Conservation (phyloP, 495 filamentous ascomycete species). For the Tuber magnatum region DNA sequence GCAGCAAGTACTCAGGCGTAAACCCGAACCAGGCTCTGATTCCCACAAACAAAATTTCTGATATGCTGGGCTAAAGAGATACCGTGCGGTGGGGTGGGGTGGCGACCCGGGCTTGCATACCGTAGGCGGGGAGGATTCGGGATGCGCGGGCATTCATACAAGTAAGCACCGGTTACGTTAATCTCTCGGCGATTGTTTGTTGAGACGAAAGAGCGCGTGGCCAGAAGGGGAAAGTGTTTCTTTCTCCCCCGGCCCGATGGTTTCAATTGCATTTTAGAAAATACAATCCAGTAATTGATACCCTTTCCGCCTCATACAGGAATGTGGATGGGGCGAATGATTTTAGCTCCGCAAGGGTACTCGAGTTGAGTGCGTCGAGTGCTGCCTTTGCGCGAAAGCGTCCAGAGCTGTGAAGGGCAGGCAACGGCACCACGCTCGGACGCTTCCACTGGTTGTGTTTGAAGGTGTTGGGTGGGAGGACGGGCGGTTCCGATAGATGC, state of each 20-base stretch:
- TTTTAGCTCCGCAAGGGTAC: neutral
- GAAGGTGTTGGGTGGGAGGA: neutral
- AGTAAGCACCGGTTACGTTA: neutral
- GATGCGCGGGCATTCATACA: neutral
- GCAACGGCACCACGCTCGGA: neutral
- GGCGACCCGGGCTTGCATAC: neutral
- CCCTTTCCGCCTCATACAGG: neutral
- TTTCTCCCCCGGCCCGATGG: neutral
- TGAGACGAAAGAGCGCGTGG: neutral
- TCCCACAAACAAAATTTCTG: neutral
- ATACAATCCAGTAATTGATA: neutral
- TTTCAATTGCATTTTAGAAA: neutral
- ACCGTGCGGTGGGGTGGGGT: neutral
- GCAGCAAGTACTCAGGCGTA: neutral
- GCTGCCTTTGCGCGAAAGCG: neutral
- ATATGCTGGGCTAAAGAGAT: neutral
- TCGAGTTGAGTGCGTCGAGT: neutral
- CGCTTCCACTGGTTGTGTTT: neutral
- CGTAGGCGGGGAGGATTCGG: neutral
- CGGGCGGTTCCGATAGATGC: neutral
- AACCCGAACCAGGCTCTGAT: neutral
- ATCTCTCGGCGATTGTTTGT: neutral
- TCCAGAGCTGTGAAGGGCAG: neutral
- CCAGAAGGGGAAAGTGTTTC: neutral
- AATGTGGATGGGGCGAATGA: neutral